phyloP scores from a whole-genome alignment of 2,329 filamentous ascomycete species.

The Xylaria digitata region DNA sequence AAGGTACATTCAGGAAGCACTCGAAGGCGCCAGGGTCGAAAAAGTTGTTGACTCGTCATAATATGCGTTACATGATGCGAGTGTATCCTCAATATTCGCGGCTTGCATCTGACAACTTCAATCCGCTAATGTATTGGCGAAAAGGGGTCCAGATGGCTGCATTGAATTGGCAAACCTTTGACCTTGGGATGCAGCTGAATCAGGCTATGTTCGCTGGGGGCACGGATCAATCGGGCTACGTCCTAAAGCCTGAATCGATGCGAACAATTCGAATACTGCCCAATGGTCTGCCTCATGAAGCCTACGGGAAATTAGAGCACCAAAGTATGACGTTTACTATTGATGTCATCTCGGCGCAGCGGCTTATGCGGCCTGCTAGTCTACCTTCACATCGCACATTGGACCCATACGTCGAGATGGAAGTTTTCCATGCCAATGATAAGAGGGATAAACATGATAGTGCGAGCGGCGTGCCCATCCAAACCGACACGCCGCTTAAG shows the following conservation, averaged over 20 bases:
- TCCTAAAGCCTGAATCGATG: slow-evolving; percentile 89
- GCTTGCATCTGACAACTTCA: slow-evolving; percentile 91
- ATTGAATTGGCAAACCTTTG: slow-evolving; percentile 98
- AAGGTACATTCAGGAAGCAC: slow-evolving; percentile 85
- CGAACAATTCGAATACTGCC: slow-evolving; percentile 74
- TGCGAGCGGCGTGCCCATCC: slow-evolving; percentile 63
- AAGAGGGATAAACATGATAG: slow-evolving; percentile 88
- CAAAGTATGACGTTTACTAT: slow-evolving; percentile 87
- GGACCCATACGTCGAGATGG: slow-evolving; percentile 94
- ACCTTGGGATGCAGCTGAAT: slow-evolving; percentile 94
- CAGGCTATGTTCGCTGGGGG: slow-evolving; percentile 97
- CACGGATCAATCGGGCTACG: slow-evolving; percentile 87
- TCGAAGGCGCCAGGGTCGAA: slow-evolving; percentile 81
- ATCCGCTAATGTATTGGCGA: slow-evolving; percentile 93
- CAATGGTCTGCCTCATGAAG: slow-evolving; percentile 64
- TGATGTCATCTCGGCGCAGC: slow-evolving; percentile 91
- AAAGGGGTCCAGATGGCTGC: slow-evolving; percentile 97
- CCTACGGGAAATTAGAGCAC: slow-evolving; percentile 75
- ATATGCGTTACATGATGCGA: slow-evolving; percentile 89
- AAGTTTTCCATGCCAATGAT: slow-evolving; percentile 94
- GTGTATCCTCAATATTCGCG: slow-evolving; percentile 90
- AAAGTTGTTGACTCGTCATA: slow-evolving; percentile 85
- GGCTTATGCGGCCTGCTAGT: slow-evolving; percentile 84
- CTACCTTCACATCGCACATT: slow-evolving; percentile 78
- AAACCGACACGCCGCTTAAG: slow-evolving; percentile 72